Percentiles rank a stretch among this genome's conserved stretches.
Conservation (phyloP, 179 eudicot genomes). For the Spinacia oleracea region DNA sequence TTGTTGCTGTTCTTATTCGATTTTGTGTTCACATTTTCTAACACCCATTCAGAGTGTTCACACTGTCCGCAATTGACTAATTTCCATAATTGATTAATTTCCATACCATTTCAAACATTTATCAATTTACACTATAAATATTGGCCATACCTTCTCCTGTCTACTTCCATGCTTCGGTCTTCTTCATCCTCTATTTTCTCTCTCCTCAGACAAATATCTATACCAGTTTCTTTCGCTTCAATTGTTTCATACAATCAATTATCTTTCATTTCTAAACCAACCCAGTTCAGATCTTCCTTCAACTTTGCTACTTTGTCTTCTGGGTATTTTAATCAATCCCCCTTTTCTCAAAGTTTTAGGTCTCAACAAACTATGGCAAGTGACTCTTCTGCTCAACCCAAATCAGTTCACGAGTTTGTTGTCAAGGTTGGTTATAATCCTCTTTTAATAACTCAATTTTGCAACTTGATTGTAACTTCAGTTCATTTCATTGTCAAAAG, state of each 20-base stretch:
- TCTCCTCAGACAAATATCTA: constrained; percentile 14
- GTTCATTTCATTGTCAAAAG: not conserved
- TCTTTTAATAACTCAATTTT: not conserved
- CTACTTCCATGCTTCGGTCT: constrained; percentile 21
- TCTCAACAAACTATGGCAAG: constrained; percentile 51
- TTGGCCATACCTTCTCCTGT: not conserved
- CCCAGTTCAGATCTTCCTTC: constrained; percentile 29
- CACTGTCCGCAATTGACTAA: not conserved
- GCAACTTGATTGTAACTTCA: not conserved
- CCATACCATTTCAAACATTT: not conserved
- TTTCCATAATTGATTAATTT: not conserved
- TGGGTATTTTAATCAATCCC: constrained; percentile 20
- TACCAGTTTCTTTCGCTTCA: constrained; percentile 16
- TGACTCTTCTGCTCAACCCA: constrained; percentile 42
- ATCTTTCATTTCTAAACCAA: constrained; percentile 22
- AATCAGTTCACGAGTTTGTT: constrained; percentile 67
- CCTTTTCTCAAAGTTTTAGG: constrained; percentile 25
- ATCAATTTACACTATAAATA: constrained; percentile 19
- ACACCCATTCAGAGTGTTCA: not conserved
- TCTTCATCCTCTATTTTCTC: constrained; percentile 13
- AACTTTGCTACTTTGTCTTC: constrained; percentile 14
- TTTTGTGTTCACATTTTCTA: not conserved
- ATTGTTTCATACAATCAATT: not conserved
- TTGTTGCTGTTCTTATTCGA: not conserved
- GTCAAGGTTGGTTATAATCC: constrained; percentile 58